phyloP scores from a whole-genome alignment of 495 filamentous ascomycete species.

The Rostrohypoxylon terebratum region DNA sequence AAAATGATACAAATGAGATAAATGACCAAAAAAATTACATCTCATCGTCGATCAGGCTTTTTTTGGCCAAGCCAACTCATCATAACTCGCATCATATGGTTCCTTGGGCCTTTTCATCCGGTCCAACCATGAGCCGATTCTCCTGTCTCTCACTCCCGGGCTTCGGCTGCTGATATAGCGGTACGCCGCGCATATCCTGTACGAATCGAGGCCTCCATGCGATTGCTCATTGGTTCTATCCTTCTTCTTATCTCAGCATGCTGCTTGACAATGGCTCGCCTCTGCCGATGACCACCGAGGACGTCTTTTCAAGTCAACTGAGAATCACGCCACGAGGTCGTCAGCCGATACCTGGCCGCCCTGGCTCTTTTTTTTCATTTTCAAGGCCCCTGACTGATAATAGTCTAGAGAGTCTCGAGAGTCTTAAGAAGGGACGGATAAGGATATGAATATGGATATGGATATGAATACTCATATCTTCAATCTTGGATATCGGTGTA shows the following conservation, averaged over 20 bases:
- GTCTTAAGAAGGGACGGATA: slow-evolving; percentile 14
- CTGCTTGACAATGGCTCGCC: slow-evolving; percentile 17
- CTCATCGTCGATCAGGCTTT: slow-evolving; percentile 42
- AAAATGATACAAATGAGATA: slow-evolving; percentile 9
- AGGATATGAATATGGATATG: slow-evolving; percentile 19
- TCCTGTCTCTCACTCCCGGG: slow-evolving; percentile 31
- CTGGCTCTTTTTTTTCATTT: too few species aligned
- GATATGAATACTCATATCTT: too few species aligned
- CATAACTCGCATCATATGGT: slow-evolving; percentile 1
- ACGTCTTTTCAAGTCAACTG: slow-evolving; percentile 31
- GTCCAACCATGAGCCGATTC: slow-evolving; percentile 35
- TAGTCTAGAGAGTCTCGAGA: too few species aligned
- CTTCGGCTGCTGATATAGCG: slow-evolving; percentile 37
- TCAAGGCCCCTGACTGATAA: slow-evolving; percentile 17
- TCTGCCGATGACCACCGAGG: slow-evolving; percentile 21
- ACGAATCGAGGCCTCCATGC: slow-evolving; percentile 34
- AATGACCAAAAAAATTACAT: slow-evolving; percentile 23
- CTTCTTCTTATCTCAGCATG: slow-evolving; percentile 21
- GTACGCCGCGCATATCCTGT: slow-evolving; percentile 20
- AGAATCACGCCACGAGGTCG: slow-evolving; percentile 32
- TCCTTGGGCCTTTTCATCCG: neutral
- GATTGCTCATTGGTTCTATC: slow-evolving; percentile 27
- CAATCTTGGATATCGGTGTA: slow-evolving; percentile 16
- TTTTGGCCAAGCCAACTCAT: slow-evolving; percentile 35
- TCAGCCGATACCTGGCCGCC: slow-evolving; percentile 17